These are phyloP conservation scores for Phalaenopsis equestris DNA, from an alignment of 106 monocot species.

Conservation along the genomic window DNA sequence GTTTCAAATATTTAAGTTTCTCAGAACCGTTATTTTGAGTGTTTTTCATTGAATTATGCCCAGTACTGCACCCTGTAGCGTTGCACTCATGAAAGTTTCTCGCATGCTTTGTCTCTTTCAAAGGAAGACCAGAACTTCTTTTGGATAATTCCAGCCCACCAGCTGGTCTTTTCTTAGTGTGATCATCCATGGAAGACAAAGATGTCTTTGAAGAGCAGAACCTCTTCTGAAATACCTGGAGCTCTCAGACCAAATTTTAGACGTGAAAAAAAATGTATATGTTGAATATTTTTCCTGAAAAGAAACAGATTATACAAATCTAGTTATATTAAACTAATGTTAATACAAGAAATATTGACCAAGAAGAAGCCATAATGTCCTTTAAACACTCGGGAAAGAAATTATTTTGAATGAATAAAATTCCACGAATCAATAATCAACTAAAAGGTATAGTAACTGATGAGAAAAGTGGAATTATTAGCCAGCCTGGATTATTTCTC, in stretches of 20 bases:
- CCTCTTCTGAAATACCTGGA: neutral
- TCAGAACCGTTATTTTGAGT: constrained; percentile 13
- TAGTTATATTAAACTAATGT: too few species aligned
- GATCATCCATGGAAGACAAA: constrained; percentile 24
- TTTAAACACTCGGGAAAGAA: too few species aligned
- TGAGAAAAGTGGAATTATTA: too few species aligned
- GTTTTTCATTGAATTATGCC: constrained; percentile 12
- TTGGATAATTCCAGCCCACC: constrained; percentile 21
- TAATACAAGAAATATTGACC: too few species aligned
- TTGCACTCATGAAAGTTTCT: constrained; percentile 22
- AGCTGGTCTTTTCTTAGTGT: constrained; percentile 26
- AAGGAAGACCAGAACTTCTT: constrained; percentile 26
- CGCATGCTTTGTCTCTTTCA: constrained; percentile 23
- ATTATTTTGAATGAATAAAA: too few species aligned
- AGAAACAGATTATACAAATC: too few species aligned
- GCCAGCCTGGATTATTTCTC: too few species aligned
- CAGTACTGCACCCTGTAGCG: constrained; percentile 28
- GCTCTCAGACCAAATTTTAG: neutral
- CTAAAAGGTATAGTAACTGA: too few species aligned
- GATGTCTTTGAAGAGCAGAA: neutral
- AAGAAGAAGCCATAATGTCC: too few species aligned
- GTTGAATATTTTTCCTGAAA: too few species aligned
- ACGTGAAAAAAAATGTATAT: too few species aligned
- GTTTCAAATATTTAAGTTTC: constrained; percentile 19
- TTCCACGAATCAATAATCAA: too few species aligned